These are phyloP conservation scores for Bonnemaisonia californica DNA, from an alignment of 31 red algal species.

Conservation along the genomic window DNA sequence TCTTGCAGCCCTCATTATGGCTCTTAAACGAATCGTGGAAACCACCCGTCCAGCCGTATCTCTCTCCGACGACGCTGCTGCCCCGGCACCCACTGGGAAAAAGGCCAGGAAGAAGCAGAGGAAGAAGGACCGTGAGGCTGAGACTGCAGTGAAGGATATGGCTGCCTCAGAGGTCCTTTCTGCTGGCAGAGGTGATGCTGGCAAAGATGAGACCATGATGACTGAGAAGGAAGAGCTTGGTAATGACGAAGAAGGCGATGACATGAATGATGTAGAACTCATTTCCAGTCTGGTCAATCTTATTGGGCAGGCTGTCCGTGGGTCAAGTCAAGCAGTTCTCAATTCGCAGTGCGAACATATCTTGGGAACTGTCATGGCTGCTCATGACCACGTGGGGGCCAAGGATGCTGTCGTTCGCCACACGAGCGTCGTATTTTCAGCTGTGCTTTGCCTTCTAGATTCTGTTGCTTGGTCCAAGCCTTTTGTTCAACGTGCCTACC, in stretches of 20 bases:
- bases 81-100: background rate
- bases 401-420: conserved; percentile 45
- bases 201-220: background rate
- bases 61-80: background rate
- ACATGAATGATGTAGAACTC: conserved; percentile 30
- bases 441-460: conserved; percentile 51
- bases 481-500: conserved; percentile 50
- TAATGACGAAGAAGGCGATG: conserved; percentile 6
- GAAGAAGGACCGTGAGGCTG: conserved; percentile 18
- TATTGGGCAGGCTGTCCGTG: conserved; percentile 50
- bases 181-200: background rate
- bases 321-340: conserved; percentile 53
- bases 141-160: conserved; percentile 48
- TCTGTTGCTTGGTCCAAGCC: conserved; percentile 64
- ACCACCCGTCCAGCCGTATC: conserved; percentile 22
- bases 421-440: conserved; percentile 41
- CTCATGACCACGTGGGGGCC: conserved; percentile 41
- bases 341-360: conserved; percentile 57
- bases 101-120: conserved; percentile 47
- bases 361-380: conserved; percentile 35
- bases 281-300: conserved; percentile 52
- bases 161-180: conserved; percentile 23
- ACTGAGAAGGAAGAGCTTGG: background rate
- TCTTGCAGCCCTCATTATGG: conserved; percentile 57
- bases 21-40: conserved; percentile 54